Base-by-base conservation (phyloP, 2,329 filamentous ascomycete species). In the Neonectria sp. region DNA sequence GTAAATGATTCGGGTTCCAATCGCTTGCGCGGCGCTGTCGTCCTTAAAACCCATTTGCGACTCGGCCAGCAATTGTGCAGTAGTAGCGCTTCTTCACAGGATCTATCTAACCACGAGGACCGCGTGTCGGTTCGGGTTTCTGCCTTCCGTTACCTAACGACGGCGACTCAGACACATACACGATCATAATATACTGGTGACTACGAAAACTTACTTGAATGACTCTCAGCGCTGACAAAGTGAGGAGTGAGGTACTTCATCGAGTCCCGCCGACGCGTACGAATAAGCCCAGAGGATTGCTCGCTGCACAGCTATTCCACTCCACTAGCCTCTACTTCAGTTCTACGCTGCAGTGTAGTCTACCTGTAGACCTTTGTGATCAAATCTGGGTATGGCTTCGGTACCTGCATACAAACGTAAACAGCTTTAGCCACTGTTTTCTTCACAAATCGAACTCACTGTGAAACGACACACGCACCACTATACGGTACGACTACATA, bases 1-100 rank as follows among this genome's bases (percentile, higher is more conserved):
- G 40, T 45, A n/a, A 21, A 45, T 5, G 3, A 45, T 45, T 45
- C 21, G 40, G 40, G 21, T 45, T 45, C 40, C 40, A 45, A 45
- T 45, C 40, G 40, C 17, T 45, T 45, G 40, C 40, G 40, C 40
- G 40, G 17, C 40, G 40, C 40, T 45, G 15, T 45, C 40, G 40
- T 45, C 40, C 40, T 45, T 45, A 45, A 45, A 45, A 45, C 40
- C 21, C 21, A n/a, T 45, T 45, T 45, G 40, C 40, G 40, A 45
- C 40, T 45, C 40, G 40, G 40, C 40, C 40, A 45, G 40, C 40
- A 45, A 45, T 21, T 45, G n/a, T 45, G 40, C 13, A 45, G 40
- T n/a, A 45, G 40, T 45, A 15, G 21, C 21, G 40, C 15, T 45
- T 21, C 40, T 45, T 45, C 15, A 45, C 17, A n/a, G 13, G 40